Percentiles rank a stretch among this genome's conserved stretches.
Evolutionary conservation across 2,329 filamentous ascomycete species (phyloP).

Genomic region (Cytospora leucostoma): DNA sequence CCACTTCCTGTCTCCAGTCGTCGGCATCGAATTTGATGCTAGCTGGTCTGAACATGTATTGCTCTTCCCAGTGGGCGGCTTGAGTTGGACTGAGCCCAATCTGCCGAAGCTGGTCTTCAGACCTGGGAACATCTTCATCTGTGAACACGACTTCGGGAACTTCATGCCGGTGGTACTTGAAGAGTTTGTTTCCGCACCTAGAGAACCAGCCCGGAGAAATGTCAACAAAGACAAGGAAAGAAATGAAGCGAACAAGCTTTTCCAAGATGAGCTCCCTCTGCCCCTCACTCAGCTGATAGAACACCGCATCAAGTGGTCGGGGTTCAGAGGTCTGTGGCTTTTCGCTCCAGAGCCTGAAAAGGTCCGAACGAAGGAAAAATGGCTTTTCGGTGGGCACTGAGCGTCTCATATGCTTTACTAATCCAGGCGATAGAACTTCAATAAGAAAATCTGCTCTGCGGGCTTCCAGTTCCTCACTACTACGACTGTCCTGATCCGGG

Average conservation of each 20-base stretch:
- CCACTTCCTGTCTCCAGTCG: slow-evolving; percentile 18
- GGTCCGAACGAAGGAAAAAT: slow-evolving; percentile 23
- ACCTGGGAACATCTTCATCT: slow-evolving; percentile 8
- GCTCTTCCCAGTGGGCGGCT: slow-evolving; percentile 15
- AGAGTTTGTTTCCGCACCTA: slow-evolving; percentile 4
- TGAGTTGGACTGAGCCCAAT: slow-evolving; percentile 9
- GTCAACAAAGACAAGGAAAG: slow-evolving; percentile 16
- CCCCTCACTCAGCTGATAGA: slow-evolving; percentile 7
- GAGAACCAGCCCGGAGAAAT: slow-evolving; percentile 4
- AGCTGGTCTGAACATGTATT: slow-evolving; percentile 22
- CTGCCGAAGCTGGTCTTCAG: background rate
- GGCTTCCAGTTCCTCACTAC: background rate
- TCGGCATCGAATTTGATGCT: slow-evolving; percentile 17
- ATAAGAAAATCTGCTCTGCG: slow-evolving; percentile 10
- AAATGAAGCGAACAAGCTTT: slow-evolving; percentile 17
- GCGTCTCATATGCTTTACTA: background rate
- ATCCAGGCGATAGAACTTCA: background rate
- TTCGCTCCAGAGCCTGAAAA: slow-evolving; percentile 6
- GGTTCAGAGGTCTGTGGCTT: background rate
- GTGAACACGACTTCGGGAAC: background rate
- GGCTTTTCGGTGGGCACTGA: slow-evolving; percentile 4
- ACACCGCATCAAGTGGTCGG: slow-evolving; percentile 1
- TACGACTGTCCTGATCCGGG: background rate
- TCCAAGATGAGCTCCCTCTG: slow-evolving; percentile 2
- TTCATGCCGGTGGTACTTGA: background rate